Percentiles rank a stretch among this genome's conserved stretches.
These are phyloP conservation scores for Tritrichomonas foetus DNA, from an alignment of 208 protist species.

Conservation along the genomic window DNA sequence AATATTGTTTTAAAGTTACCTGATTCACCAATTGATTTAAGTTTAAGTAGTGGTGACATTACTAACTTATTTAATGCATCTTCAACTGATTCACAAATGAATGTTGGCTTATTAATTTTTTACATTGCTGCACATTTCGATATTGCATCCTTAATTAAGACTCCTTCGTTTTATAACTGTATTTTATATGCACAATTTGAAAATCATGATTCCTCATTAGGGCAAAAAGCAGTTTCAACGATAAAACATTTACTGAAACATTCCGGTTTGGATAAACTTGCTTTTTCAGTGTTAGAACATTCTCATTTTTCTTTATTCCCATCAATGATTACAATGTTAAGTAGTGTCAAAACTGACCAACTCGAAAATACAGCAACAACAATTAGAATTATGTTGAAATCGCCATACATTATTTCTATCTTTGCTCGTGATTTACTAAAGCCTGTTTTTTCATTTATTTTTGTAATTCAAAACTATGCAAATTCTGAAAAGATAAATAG, in stretches of 20 bases:
- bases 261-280: not conserved
- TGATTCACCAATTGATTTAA: too few species aligned
- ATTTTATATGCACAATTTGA: not conserved
- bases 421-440: not conserved
- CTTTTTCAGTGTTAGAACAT: not conserved
- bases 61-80: too few species aligned
- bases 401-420: not conserved
- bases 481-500: not conserved
- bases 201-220: not conserved
- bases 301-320: not conserved
- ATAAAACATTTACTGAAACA: not conserved
- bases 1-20: too few species aligned
- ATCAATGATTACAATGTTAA: not conserved
- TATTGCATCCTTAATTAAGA: not conserved
- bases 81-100: not conserved
- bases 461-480: not conserved
- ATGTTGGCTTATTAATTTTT: not conserved
- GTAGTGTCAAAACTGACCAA: not conserved
- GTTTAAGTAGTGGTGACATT: too few species aligned
- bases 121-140: not conserved
- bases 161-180: not conserved
- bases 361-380: not conserved
- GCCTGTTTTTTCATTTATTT: not conserved
- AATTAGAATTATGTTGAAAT: not conserved
- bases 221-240: not conserved